Percentiles rank a stretch among this genome's conserved stretches.
Conservation (phyloP, 2,329 filamentous ascomycete genomes). For the Cladosporium sp. region DNA sequence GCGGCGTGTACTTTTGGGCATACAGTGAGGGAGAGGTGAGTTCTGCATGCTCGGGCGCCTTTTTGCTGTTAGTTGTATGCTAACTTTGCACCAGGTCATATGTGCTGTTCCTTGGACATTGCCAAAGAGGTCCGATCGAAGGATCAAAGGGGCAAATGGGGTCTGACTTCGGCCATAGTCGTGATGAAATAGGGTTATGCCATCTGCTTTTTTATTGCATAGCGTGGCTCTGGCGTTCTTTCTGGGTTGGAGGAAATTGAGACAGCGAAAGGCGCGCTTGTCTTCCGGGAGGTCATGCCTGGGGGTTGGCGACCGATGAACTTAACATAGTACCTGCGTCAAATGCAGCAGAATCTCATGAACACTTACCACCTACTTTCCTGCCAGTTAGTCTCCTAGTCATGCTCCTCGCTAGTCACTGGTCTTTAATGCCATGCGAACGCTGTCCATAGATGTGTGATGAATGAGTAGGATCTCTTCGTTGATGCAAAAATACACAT, state of each 20-base stretch:
- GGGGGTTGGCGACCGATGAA: not conserved
- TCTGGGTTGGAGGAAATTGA: not conserved
- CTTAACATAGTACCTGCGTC: not conserved
- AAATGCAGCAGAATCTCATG: not conserved
- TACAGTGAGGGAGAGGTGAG: conserved; percentile 95
- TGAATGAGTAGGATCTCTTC: not conserved
- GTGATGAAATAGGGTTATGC: not conserved
- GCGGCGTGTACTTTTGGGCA: conserved; percentile 90
- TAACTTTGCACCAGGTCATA: conserved; percentile 34
- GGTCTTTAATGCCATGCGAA: not conserved
- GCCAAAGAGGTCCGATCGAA: conserved; percentile 37
- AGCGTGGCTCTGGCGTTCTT: conserved; percentile 15
- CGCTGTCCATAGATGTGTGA: no score
- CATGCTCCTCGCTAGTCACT: no score
- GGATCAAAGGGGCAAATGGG: conserved; percentile 19
- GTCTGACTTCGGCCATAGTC: conserved; percentile 14
- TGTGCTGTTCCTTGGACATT: conserved; percentile 48
- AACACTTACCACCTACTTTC: no score
- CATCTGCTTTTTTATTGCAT: conserved; percentile 16
- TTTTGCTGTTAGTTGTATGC: no score
- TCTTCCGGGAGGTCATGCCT: conserved; percentile 3
- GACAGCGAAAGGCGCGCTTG: not conserved
- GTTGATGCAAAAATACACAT: conserved; percentile 11
- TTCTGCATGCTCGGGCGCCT: not conserved
- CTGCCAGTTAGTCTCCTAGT: not conserved